Conservation (phyloP, 148 eudicot genomes). For the Rhododendron vialii region DNA sequence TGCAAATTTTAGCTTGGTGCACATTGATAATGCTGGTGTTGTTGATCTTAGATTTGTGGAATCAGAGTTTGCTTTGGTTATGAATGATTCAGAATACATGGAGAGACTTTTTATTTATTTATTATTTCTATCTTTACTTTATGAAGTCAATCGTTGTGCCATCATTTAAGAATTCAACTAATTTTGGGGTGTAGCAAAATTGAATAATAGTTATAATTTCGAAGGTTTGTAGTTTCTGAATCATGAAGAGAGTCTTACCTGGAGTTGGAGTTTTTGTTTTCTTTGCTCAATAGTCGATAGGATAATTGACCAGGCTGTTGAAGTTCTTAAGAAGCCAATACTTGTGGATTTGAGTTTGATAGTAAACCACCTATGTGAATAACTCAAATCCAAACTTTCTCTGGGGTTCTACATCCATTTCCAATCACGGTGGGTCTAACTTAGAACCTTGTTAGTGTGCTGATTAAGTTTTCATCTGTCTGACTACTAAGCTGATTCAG, state of each 20-base stretch:
- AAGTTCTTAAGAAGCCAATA: background rate
- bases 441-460: background rate
- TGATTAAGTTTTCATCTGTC: background rate
- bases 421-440: background rate
- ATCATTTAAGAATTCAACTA: no score
- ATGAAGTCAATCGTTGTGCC: no score
- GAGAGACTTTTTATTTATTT: no score
- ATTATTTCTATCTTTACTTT: no score
- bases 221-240: background rate
- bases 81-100: no score
- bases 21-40: background rate
- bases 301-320: background rate
- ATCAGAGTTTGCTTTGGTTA: no score
- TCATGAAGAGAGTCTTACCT: background rate
- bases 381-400: background rate
- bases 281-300: background rate
- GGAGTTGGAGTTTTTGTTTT: background rate
- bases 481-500: background rate
- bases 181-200: slow-evolving; percentile 19
- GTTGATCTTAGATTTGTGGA: background rate
- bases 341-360: background rate
- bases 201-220: background rate
- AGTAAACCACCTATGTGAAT: background rate
- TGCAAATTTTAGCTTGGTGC: background rate
- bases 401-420: background rate